Evolutionary conservation across 257 asterid species (phyloP).

Genomic region (Coffea eugenioides): DNA sequence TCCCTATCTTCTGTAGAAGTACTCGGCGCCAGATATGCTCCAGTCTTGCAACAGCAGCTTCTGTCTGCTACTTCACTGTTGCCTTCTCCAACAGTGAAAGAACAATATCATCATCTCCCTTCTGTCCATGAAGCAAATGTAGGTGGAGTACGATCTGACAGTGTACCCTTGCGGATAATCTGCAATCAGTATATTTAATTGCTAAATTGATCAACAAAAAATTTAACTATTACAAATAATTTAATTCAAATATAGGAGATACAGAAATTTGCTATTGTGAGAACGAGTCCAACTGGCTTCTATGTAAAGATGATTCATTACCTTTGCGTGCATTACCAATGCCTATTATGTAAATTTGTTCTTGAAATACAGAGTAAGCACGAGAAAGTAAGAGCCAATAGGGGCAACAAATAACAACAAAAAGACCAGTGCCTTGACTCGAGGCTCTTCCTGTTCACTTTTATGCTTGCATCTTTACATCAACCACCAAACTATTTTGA

Average conservation of each 20-base stretch:
- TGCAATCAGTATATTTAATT: conserved; percentile 42
- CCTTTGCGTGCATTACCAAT: not conserved
- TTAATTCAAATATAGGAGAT: conserved; percentile 4
- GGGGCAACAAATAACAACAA: not conserved
- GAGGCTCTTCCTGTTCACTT: not conserved
- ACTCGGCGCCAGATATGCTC: conserved; percentile 39
- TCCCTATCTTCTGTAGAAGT: conserved; percentile 37
- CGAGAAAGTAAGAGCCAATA: not conserved
- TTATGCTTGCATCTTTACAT: not conserved
- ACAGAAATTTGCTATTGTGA: not conserved
- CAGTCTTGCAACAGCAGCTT: conserved; percentile 31
- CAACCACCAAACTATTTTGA: not conserved
- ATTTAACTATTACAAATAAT: conserved; percentile 1
- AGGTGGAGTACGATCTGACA: conserved; percentile 26
- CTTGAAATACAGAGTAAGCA: not conserved
- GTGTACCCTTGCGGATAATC: conserved; percentile 36
- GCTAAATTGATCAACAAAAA: not conserved
- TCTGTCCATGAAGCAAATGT: conserved; percentile 40
- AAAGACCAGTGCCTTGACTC: not conserved
- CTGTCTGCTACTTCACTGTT: conserved; percentile 23
- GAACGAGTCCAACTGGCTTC: not conserved
- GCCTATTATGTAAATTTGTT: not conserved
- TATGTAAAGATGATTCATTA: not conserved
- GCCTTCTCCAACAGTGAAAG: conserved; percentile 29
- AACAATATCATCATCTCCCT: conserved; percentile 40